These are phyloP conservation scores for Byssoonygena ceratinophila DNA, from an alignment of 2,329 filamentous ascomycete species.

Conservation along the genomic window DNA sequence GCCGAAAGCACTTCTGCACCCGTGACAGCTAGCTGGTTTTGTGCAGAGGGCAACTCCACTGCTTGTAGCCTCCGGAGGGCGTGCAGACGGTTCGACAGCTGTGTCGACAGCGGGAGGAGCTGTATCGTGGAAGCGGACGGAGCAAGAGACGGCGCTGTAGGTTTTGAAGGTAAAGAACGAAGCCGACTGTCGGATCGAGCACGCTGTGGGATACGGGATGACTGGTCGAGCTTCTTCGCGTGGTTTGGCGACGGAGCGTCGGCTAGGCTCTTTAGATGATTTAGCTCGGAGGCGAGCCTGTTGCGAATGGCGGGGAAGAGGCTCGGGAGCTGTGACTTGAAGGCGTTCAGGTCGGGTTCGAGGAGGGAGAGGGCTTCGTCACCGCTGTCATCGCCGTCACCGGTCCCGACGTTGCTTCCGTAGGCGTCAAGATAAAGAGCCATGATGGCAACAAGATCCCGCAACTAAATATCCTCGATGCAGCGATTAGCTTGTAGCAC, in stretches of 20 bases:
- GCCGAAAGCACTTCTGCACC: conserved; percentile 28
- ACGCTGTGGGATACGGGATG: conserved; percentile 5
- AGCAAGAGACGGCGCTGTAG: neutral
- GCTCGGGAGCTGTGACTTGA: conserved; percentile 21
- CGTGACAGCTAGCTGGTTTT: conserved; percentile 27
- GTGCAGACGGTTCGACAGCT: conserved; percentile 23
- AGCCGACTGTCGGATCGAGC: conserved; percentile 7
- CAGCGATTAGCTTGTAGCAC: neutral
- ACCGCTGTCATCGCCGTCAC: conserved; percentile 1
- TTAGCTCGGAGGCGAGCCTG: conserved; percentile 10
- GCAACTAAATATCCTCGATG: conserved; percentile 21
- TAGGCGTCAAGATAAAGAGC: conserved; percentile 28
- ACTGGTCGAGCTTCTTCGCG: conserved; percentile 3
- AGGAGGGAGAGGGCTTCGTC: conserved; percentile 27
- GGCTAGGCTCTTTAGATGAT: conserved; percentile 12
- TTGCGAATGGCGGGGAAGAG: conserved; percentile 12
- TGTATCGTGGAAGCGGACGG: neutral
- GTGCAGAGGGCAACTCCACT: conserved; percentile 26
- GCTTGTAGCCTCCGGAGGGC: conserved; percentile 25
- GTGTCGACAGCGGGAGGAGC: conserved; percentile 19
- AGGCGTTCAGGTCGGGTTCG: conserved; percentile 27
- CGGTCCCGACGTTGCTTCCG: conserved; percentile 8
- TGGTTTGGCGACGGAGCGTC: neutral
- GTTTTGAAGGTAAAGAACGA: conserved; percentile 6
- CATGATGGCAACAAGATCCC: conserved; percentile 29